These are phyloP conservation scores for Thoreauomyces humboldtii DNA, from an alignment of 192 early-diverging fungal species.

Conservation along the genomic window DNA sequence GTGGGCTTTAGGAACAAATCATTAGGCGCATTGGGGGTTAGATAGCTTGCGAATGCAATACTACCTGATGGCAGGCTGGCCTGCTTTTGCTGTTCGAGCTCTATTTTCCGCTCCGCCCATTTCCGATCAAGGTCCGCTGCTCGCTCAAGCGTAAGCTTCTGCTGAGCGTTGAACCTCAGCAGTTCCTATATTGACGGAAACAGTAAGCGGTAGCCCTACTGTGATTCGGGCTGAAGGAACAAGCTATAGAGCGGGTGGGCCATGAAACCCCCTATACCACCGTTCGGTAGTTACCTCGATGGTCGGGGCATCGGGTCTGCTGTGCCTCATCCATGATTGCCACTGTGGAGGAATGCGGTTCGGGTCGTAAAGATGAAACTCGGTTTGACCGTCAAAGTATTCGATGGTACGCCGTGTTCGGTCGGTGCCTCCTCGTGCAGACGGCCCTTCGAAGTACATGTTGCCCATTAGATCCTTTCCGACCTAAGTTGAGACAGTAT, in stretches of 20 bases:
- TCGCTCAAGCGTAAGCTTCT: background rate
- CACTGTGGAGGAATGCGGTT: slow-evolving; percentile 45
- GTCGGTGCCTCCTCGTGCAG: slow-evolving; percentile 16
- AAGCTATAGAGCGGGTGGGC: no score
- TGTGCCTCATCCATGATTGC: slow-evolving; percentile 45
- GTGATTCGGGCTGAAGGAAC: no score
- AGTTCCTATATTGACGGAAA: slow-evolving; percentile 23
- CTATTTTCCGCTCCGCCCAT: slow-evolving; percentile 12
- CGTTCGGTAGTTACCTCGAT: no score
- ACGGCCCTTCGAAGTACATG: slow-evolving; percentile 48
- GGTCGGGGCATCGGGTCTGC: slow-evolving; percentile 34
- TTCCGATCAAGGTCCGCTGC: slow-evolving; percentile 8
- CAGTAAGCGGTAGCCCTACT: no score
- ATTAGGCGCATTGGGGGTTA: background rate
- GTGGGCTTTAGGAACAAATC: background rate
- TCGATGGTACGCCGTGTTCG: slow-evolving; percentile 33
- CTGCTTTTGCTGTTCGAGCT: background rate
- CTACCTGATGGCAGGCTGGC: slow-evolving; percentile 1
- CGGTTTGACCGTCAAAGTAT: slow-evolving; percentile 38
- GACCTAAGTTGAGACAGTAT: slow-evolving; percentile 4
- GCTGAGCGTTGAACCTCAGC: background rate
- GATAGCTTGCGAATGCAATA: background rate
- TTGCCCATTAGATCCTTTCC: slow-evolving; percentile 35
- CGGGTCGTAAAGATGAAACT: slow-evolving; percentile 30
- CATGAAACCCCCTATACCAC: no score